Percentiles rank a stretch among this genome's conserved stretches.
Conservation (phyloP, 352 stramenopile species). For the Pythium brassicae region DNA sequence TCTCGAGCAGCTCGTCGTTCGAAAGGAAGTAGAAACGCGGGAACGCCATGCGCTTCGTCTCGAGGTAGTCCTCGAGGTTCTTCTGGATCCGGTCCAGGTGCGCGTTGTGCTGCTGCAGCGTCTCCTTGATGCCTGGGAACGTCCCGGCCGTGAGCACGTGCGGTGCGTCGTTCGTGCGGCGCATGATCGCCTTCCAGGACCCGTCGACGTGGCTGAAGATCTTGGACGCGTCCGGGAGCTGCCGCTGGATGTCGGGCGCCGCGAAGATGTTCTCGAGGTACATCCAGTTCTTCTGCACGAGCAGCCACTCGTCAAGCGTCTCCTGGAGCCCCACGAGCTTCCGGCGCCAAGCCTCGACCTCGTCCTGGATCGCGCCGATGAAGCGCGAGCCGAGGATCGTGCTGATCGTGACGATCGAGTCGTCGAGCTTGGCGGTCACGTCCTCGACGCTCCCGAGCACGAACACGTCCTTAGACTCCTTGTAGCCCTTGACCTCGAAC, state of each 20-base stretch:
- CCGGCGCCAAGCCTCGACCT: constrained; percentile 87
- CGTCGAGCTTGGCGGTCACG: constrained; percentile 86
- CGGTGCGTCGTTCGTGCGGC: constrained; percentile 79
- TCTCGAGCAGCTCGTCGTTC: constrained; percentile 94
- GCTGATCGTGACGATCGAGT: constrained; percentile 92
- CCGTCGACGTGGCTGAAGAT: constrained; percentile 89
- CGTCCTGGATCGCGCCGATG: constrained; percentile 86
- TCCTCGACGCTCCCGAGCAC: constrained; percentile 91
- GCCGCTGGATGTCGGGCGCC: constrained; percentile 88
- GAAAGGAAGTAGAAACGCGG: constrained; percentile 95
- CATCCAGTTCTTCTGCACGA: constrained; percentile 89
- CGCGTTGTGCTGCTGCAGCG: constrained; percentile 77
- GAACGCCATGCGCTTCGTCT: constrained; percentile 92
- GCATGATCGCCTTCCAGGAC: constrained; percentile 92
- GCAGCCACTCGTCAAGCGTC: constrained; percentile 84
- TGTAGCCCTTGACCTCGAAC: constrained; percentile 92
- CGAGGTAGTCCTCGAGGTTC: constrained; percentile 90
- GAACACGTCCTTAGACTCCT: constrained; percentile 92
- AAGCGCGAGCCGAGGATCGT: constrained; percentile 91
- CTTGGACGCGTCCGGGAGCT: constrained; percentile 88
- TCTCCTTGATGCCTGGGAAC: constrained; percentile 79
- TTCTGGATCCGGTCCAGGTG: constrained; percentile 91
- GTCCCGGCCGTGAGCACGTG: constrained; percentile 81
- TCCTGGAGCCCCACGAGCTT: constrained; percentile 83
- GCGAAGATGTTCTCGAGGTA: constrained; percentile 87